Percentiles rank a stretch among this genome's conserved stretches.
phyloP scores from a whole-genome alignment of 148 eudicot genomes.

The Nepenthes gracilis region DNA sequence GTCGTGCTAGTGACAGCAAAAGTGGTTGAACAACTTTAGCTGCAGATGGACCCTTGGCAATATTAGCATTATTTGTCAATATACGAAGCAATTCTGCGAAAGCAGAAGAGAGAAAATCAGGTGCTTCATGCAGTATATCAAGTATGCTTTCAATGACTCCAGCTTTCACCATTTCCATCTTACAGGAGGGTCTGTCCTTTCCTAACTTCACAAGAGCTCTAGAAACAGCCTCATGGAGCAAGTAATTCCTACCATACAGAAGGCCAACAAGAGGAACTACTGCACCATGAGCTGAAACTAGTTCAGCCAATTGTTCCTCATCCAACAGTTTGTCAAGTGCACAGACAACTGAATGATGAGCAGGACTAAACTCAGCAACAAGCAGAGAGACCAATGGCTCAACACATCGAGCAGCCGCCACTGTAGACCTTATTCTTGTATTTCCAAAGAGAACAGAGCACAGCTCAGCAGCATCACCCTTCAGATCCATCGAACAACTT shows the following conservation, averaged over 20 bases:
- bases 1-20: slow-evolving; percentile 55
- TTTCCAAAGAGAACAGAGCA: slow-evolving; percentile 85
- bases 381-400: slow-evolving; percentile 92
- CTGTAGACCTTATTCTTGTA: slow-evolving; percentile 79
- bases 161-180: slow-evolving; percentile 96
- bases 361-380: slow-evolving; percentile 64
- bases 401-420: slow-evolving; percentile 86
- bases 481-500: slow-evolving; percentile 73
- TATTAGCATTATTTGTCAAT: slow-evolving; percentile 84
- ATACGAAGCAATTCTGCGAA: slow-evolving; percentile 87
- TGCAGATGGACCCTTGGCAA: slow-evolving; percentile 89
- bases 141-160: slow-evolving; percentile 83
- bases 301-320: slow-evolving; percentile 83
- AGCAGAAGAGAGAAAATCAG: slow-evolving; percentile 86
- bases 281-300: slow-evolving; percentile 88
- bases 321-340: slow-evolving; percentile 89
- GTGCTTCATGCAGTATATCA: slow-evolving; percentile 84
- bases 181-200: slow-evolving; percentile 91
- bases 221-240: slow-evolving; percentile 88
- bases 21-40: slow-evolving; percentile 91
- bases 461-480: slow-evolving; percentile 89
- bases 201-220: slow-evolving; percentile 97
- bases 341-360: slow-evolving; percentile 80
- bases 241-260: slow-evolving; percentile 61
- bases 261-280: slow-evolving; percentile 90